phyloP scores from a whole-genome alignment of 208 protist species.

The Trypanosoma conorhini region DNA sequence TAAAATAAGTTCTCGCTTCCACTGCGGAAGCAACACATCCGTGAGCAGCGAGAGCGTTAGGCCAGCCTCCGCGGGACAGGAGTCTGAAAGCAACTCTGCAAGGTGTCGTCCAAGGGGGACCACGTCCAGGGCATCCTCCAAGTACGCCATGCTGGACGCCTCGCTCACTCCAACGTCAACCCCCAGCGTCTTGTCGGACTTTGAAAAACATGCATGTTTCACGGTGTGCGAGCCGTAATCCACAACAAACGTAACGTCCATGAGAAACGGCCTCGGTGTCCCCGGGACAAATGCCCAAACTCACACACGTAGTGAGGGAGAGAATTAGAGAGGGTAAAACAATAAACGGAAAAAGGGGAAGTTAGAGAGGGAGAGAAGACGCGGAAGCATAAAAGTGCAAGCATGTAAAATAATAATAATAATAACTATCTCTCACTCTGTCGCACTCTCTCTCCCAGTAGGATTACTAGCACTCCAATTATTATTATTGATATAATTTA shows the following conservation, averaged over 20 bases:
- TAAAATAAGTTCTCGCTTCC: constrained; percentile 56
- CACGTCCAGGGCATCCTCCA: constrained; percentile 23
- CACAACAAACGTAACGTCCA: constrained; percentile 39
- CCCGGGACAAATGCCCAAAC: too few relatives aligned
- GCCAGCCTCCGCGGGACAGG: constrained; percentile 34
- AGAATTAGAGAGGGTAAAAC: not conserved
- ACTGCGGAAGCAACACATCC: constrained; percentile 49
- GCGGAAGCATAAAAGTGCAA: too few relatives aligned
- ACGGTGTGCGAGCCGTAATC: constrained; percentile 63
- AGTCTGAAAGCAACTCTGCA: constrained; percentile 24
- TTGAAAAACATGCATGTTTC: constrained; percentile 55
- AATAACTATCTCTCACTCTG: too few relatives aligned
- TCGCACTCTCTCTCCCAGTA: too few relatives aligned
- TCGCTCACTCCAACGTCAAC: constrained; percentile 18
- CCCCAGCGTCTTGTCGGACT: constrained; percentile 21
- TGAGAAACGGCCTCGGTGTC: not conserved
- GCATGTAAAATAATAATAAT: too few relatives aligned
- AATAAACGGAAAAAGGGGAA: constrained; percentile 10
- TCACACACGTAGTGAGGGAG: too few relatives aligned
- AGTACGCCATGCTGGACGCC: constrained; percentile 9
- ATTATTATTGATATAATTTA: too few relatives aligned
- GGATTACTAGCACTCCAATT: too few relatives aligned
- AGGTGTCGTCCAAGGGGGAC: constrained; percentile 23
- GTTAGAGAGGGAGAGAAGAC: not conserved
- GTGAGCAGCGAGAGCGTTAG: constrained; percentile 60